Percentiles rank a stretch among this genome's conserved stretches.
These are phyloP conservation scores for Crucihimalaya himalaica DNA, from an alignment of 345 rosid genomes.

Conservation along the genomic window DNA sequence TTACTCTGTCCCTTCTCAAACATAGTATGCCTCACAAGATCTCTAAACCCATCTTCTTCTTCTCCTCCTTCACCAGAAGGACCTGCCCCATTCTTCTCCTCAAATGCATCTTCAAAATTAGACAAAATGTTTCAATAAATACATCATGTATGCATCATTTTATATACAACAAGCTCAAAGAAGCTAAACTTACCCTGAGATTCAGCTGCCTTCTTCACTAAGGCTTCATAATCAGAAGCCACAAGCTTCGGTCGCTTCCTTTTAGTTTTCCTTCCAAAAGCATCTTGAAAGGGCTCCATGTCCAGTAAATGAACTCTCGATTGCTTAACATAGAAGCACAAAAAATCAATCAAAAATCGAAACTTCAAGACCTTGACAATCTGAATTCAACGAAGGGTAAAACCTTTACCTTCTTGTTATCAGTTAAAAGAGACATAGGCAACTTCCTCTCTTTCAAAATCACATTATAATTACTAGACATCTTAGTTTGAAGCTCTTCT, in stretches of 20 bases:
- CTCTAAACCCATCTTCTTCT: conserved; percentile 83
- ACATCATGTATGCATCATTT: not conserved
- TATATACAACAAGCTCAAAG: not conserved
- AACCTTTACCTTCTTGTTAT: conserved; percentile 64
- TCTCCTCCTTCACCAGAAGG: conserved; percentile 51
- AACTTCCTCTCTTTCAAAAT: conserved; percentile 74
- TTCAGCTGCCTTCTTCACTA: conserved; percentile 70
- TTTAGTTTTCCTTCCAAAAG: conserved; percentile 77
- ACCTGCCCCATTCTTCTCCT: conserved; percentile 50
- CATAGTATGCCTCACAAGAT: conserved; percentile 90
- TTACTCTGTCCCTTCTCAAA: conserved; percentile 99
- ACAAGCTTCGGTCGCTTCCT: conserved; percentile 85
- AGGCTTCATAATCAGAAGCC: conserved; percentile 81
- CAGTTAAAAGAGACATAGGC: conserved; percentile 80
- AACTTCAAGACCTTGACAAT: not conserved
- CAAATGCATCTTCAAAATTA: conserved; percentile 61
- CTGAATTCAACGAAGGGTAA: not conserved
- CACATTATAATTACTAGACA: conserved; percentile 75
- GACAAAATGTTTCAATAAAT: not conserved
- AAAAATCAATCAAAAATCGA: conserved; percentile 14
- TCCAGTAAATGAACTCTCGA: conserved; percentile 88
- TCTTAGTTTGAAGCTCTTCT: conserved; percentile 65
- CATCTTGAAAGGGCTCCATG: conserved; percentile 78
- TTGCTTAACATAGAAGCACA: conserved; percentile 51
- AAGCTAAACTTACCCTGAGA: conserved; percentile 64